Conservation (phyloP, 768 basidiomycete genomes). For the Macrolepiota dolichaula region DNA sequence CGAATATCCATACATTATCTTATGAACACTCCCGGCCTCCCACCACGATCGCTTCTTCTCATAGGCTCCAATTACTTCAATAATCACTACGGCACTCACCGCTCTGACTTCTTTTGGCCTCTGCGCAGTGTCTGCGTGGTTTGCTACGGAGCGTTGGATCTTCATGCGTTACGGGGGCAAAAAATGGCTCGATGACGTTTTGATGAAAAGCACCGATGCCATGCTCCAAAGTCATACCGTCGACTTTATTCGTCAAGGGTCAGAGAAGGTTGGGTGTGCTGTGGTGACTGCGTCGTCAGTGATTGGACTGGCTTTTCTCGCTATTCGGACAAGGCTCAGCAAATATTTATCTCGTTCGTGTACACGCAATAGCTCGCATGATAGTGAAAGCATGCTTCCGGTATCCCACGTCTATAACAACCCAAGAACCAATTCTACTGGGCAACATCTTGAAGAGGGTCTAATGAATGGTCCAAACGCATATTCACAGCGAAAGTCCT, state of each 20-base stretch:
- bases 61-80: conserved; percentile 59
- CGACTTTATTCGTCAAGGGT: conserved; percentile 1
- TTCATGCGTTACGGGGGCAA: conserved; percentile 60
- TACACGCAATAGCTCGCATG: not conserved
- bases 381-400: not conserved
- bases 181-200: conserved; percentile 67
- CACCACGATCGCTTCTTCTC: not conserved
- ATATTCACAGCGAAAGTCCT: conserved; percentile 14
- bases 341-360: not conserved
- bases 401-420: not conserved
- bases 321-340: not conserved
- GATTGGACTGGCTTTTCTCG: not conserved
- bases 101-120: conserved; percentile 71
- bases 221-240: conserved; percentile 8
- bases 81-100: conserved; percentile 74
- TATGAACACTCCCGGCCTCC: not conserved
- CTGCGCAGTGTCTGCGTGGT: conserved; percentile 70
- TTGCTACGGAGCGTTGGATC: conserved; percentile 65
- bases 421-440: not conserved
- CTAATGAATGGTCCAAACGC: conserved; percentile 5
- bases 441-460: conserved; percentile 13
- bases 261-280: conserved; percentile 1
- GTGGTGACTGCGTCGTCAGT: not conserved
- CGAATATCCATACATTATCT: not conserved
- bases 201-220: conserved; percentile 38